These are phyloP conservation scores for Globisporangium rhizosaccharum DNA, from an alignment of 352 stramenopile species.

Conservation along the genomic window DNA sequence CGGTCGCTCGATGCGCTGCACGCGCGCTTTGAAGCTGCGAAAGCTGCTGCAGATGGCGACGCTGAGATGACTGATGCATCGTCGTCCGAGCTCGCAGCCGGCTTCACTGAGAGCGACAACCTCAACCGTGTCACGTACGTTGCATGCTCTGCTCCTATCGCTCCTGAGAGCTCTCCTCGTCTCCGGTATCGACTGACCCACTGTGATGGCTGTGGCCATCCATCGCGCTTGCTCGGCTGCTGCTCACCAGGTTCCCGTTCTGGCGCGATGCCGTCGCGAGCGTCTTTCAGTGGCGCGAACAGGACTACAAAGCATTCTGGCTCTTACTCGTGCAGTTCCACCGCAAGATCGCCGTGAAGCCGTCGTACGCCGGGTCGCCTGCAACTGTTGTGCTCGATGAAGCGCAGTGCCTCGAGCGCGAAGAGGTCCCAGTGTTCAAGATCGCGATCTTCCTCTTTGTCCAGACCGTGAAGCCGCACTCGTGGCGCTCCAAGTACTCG, in stretches of 20 bases:
- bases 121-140: conserved; percentile 28
- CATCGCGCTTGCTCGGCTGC: background rate
- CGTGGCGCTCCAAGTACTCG: conserved; percentile 66
- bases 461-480: conserved; percentile 75
- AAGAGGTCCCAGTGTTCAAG: conserved; percentile 70
- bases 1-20: conserved; percentile 57
- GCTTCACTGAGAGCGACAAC: conserved; percentile 62
- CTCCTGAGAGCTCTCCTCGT: background rate
- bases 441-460: conserved; percentile 76
- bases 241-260: conserved; percentile 34
- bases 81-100: background rate
- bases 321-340: conserved; percentile 74
- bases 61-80: conserved; percentile 32
- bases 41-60: conserved; percentile 16
- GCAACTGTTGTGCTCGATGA: conserved; percentile 32
- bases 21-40: conserved; percentile 24
- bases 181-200: background rate
- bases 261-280: conserved; percentile 57
- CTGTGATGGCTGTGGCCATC: background rate
- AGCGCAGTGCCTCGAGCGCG: conserved; percentile 40
- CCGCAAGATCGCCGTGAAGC: conserved; percentile 48
- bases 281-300: conserved; percentile 75
- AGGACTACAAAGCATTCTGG: conserved; percentile 82
- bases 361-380: conserved; percentile 12
- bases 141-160: background rate